phyloP scores from a whole-genome alignment of 371 early-diverging fungal genomes.

The Syncephalastrum racemosum region DNA sequence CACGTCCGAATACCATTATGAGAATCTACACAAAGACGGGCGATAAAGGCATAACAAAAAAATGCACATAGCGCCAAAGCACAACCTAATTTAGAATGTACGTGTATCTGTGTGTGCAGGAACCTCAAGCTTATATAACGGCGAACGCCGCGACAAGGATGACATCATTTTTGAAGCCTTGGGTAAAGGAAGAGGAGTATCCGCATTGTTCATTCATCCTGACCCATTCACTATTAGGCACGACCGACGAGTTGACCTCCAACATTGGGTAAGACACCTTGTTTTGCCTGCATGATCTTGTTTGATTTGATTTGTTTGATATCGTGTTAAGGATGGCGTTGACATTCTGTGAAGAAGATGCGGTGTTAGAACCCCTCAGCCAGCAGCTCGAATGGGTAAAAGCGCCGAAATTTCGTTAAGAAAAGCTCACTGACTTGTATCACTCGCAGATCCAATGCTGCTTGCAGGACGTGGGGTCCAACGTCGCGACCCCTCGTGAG shows the following conservation, averaged over 20 bases:
- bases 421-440: constrained; percentile 1
- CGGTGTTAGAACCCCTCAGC: constrained; percentile 5
- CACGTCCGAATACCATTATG: constrained; percentile 19
- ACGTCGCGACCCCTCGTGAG: constrained; percentile 87
- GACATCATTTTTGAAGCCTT: constrained; percentile 91
- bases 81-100: background rate
- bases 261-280: constrained; percentile 35
- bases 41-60: constrained; percentile 70
- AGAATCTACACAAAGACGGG: constrained; percentile 93
- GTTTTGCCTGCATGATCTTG: no score
- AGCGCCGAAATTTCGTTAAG: constrained; percentile 18
- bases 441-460: constrained; percentile 77
- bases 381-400: constrained; percentile 14
- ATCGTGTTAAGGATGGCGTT: constrained; percentile 57
- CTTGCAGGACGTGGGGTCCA: constrained; percentile 87
- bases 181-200: constrained; percentile 46
- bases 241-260: constrained; percentile 57
- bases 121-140: constrained; percentile 86
- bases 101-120: constrained; percentile 39
- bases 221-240: constrained; percentile 28
- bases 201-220: no score
- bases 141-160: constrained; percentile 85
- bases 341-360: constrained; percentile 57
- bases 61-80: background rate
- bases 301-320: background rate